Conservation (phyloP, 164 flowering plant genomes). For the Dillenia turbinata region DNA sequence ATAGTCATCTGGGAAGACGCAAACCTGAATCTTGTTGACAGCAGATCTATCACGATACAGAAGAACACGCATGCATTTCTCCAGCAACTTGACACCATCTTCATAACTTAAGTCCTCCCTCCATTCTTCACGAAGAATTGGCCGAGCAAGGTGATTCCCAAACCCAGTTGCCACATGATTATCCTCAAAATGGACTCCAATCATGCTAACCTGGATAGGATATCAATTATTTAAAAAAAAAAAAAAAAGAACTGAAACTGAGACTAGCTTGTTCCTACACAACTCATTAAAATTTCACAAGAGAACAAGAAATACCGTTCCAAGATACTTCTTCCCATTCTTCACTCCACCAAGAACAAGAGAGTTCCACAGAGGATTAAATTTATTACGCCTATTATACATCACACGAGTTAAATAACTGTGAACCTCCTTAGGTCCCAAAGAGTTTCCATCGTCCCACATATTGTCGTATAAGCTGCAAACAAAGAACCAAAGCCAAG, state of each 20-base stretch:
- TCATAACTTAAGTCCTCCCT: slow-evolving; percentile 79
- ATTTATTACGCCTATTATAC: slow-evolving; percentile 79
- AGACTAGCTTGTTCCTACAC: background rate
- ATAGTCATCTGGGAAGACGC: too few species aligned
- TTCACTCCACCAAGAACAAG: slow-evolving; percentile 92
- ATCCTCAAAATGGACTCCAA: slow-evolving; percentile 73
- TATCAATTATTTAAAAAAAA: background rate
- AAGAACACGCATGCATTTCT: slow-evolving; percentile 45
- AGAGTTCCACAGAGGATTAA: slow-evolving; percentile 90
- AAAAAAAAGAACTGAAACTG: background rate
- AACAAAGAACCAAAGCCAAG: slow-evolving; percentile 3
- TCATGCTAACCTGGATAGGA: slow-evolving; percentile 74
- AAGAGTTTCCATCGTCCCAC: slow-evolving; percentile 98
- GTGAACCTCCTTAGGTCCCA: slow-evolving; percentile 95
- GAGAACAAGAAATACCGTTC: slow-evolving; percentile 51
- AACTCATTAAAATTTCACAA: background rate
- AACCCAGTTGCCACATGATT: too few species aligned
- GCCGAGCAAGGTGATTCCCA: slow-evolving; percentile 70
- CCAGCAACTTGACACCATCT: slow-evolving; percentile 85
- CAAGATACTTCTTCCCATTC: slow-evolving; percentile 93
- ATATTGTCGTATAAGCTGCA: slow-evolving; percentile 84
- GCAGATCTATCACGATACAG: slow-evolving; percentile 11
- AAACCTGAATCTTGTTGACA: slow-evolving; percentile 91
- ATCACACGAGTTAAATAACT: slow-evolving; percentile 69
- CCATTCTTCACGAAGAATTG: slow-evolving; percentile 93